Evolutionary conservation across 352 stramenopile species (phyloP).

Genomic region (Phytophthora tentaculata): DNA sequence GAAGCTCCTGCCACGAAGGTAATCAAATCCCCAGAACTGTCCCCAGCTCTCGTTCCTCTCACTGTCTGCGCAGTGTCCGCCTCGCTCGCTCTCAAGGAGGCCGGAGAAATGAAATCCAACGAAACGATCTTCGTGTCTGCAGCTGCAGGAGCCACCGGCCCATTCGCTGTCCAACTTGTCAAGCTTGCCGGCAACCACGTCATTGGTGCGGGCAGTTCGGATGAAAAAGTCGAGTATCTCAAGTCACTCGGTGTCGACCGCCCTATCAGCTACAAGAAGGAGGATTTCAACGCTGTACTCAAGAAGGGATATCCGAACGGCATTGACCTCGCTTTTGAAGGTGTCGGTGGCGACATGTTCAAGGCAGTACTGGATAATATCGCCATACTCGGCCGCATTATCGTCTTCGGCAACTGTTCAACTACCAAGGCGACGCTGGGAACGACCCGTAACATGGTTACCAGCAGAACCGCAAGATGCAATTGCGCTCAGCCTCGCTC

Average conservation of each 20-base stretch:
- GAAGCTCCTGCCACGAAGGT: constrained; percentile 37
- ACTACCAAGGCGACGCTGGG: constrained; percentile 28
- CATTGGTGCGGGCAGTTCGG: constrained; percentile 25
- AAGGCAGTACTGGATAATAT: constrained; percentile 29
- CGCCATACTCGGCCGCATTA: constrained; percentile 21
- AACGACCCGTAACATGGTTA: constrained; percentile 15
- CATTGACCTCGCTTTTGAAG: constrained; percentile 45
- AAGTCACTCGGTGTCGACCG: constrained; percentile 45
- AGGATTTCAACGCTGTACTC: constrained; percentile 36
- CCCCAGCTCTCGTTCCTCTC: constrained; percentile 38
- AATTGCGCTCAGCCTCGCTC: constrained; percentile 21
- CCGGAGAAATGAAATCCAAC: constrained; percentile 28
- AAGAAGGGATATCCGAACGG: constrained; percentile 46
- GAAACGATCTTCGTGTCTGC: constrained; percentile 28
- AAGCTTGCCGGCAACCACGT: constrained; percentile 33
- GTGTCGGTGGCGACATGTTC: constrained; percentile 26
- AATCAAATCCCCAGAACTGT: constrained; percentile 35
- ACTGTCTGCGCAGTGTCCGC: constrained; percentile 47
- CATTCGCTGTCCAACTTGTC: constrained; percentile 26
- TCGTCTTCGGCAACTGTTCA: constrained; percentile 29
- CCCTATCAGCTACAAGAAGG: constrained; percentile 74
- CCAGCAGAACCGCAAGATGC: constrained; percentile 29
- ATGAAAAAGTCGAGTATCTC: constrained; percentile 28
- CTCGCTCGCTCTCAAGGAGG: constrained; percentile 31
- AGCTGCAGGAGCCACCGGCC: constrained; percentile 22